Conservation (phyloP, 805 yeast species). For the Candida yuanshanica region DNA sequence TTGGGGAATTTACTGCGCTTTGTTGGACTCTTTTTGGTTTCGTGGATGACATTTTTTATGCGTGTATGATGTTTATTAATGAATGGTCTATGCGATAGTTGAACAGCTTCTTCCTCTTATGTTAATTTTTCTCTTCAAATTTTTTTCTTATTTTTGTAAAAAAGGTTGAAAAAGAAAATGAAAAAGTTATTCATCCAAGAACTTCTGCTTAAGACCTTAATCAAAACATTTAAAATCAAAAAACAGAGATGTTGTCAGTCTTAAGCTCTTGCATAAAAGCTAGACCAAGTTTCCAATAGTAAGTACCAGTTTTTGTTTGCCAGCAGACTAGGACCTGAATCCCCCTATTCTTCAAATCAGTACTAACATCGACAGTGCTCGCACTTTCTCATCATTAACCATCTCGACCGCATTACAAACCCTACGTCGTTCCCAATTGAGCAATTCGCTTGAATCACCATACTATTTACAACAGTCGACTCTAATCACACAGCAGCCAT, state of each 20-base stretch:
- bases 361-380: slow-evolving; percentile 6
- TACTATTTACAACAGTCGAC: slow-evolving; percentile 12
- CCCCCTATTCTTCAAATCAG: background rate
- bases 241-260: background rate
- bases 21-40: slow-evolving; percentile 17
- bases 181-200: no score
- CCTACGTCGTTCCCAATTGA: slow-evolving; percentile 14
- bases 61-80: background rate
- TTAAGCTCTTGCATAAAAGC: background rate
- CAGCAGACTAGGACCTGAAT: background rate
- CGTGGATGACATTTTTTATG: background rate
- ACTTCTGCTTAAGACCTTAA: background rate
- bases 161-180: background rate
- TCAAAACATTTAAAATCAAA: background rate
- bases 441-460: slow-evolving; percentile 21
- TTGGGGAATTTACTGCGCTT: slow-evolving; percentile 22
- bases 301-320: no score
- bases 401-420: slow-evolving; percentile 15
- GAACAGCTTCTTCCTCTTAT: no score
- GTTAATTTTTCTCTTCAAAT: no score
- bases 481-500: slow-evolving; percentile 9
- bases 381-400: slow-evolving; percentile 12
- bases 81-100: background rate
- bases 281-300: background rate
- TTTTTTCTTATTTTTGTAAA: background rate